These are phyloP conservation scores for Artemisia tridentata DNA, from an alignment of 129 eudicot genomes.

Conservation along the genomic window DNA sequence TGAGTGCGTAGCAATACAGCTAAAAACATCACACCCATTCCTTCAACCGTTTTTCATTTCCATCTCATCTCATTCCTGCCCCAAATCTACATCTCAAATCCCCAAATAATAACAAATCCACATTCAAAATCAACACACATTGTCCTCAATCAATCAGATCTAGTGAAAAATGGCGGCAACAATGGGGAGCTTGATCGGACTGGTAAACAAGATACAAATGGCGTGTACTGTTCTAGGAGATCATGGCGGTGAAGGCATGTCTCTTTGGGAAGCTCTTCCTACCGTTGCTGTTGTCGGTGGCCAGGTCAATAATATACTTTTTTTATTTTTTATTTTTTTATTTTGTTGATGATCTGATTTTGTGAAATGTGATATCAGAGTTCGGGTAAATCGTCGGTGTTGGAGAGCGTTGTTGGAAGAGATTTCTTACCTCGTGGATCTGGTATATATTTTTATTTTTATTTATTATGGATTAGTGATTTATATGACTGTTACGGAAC, in stretches of 20 bases:
- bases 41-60: slow-evolving; percentile 38
- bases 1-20: too few relatives aligned
- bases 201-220: slow-evolving; percentile 86
- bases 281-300: slow-evolving; percentile 99
- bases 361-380: slow-evolving; percentile 41
- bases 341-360: background rate
- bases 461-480: background rate
- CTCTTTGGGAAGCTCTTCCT: slow-evolving; percentile 99
- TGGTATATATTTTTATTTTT: slow-evolving; percentile 36
- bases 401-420: slow-evolving; percentile 95
- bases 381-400: slow-evolving; percentile 93
- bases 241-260: slow-evolving; percentile 95
- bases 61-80: slow-evolving; percentile 23
- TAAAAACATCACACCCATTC: background rate
- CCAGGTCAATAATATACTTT: slow-evolving; percentile 45
- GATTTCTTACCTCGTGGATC: slow-evolving; percentile 99
- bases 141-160: background rate
- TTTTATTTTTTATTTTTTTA: background rate
- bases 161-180: slow-evolving; percentile 47
- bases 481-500: background rate
- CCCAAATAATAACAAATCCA: slow-evolving; percentile 7
- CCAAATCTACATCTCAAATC: slow-evolving; percentile 28
- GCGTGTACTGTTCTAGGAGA: slow-evolving; percentile 96
- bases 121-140: slow-evolving; percentile 23
- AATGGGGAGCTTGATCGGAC: slow-evolving; percentile 83